A percentile compares a stretch with the other conserved stretches of the same genome.
These are phyloP conservation scores for Cucurbita pepo DNA, from an alignment of 306 rosid species.

Conservation along the genomic window DNA sequence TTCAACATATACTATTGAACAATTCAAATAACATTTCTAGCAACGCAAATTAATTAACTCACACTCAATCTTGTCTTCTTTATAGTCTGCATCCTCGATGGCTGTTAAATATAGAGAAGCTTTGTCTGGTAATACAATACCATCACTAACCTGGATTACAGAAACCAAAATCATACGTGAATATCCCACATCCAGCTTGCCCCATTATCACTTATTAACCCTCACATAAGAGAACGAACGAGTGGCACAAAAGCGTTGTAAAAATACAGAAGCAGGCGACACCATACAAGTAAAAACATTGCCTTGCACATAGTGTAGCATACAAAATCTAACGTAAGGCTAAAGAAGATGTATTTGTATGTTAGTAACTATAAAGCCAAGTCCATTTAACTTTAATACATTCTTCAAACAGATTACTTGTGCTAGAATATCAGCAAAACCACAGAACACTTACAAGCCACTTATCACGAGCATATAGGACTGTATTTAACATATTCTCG, in stretches of 20 bases:
- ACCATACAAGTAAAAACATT: background rate
- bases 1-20: background rate
- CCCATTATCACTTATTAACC: background rate
- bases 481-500: slow-evolving; percentile 93
- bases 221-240: background rate
- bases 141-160: slow-evolving; percentile 45
- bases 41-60: slow-evolving; percentile 13
- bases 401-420: background rate
- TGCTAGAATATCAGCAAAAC: background rate
- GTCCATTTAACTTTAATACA: background rate
- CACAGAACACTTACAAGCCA: slow-evolving; percentile 67
- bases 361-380: background rate
- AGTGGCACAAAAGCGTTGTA: background rate
- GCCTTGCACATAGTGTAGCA: background rate
- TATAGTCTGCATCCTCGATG: slow-evolving; percentile 93
- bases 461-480: slow-evolving; percentile 90
- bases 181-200: background rate
- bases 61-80: slow-evolving; percentile 99
- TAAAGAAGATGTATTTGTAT: background rate
- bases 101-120: slow-evolving; percentile 75
- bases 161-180: background rate
- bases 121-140: slow-evolving; percentile 79
- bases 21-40: background rate
- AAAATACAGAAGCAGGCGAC: background rate
- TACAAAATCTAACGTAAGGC: background rate